Conservation (phyloP, 2,329 filamentous ascomycete genomes). For the Fusarium piperis region DNA sequence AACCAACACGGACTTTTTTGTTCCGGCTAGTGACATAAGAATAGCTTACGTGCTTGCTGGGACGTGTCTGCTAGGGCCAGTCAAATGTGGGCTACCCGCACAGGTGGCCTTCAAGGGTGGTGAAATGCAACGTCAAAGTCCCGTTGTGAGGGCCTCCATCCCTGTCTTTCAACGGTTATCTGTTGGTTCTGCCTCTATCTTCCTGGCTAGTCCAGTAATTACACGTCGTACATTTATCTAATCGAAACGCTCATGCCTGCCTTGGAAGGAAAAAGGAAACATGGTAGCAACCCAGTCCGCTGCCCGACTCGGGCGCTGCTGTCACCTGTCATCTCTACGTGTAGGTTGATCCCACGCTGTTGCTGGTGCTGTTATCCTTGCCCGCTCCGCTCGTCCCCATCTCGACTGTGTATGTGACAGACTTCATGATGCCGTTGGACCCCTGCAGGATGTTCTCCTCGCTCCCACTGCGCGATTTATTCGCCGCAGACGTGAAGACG, state of each 20-base stretch:
- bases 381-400: slow-evolving; percentile 44
- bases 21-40: not conserved
- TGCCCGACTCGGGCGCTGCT: not conserved
- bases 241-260: not conserved
- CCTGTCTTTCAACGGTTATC: not conserved
- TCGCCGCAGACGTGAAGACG: slow-evolving; percentile 40
- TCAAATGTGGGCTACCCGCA: not conserved
- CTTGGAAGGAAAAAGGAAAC: not conserved
- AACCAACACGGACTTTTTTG: not conserved
- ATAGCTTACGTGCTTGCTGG: not conserved
- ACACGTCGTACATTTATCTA: slow-evolving; percentile 1
- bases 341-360: not conserved
- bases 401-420: slow-evolving; percentile 53
- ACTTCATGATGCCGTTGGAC: slow-evolving; percentile 53
- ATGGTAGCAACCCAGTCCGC: not conserved
- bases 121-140: not conserved
- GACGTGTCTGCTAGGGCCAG: not conserved
- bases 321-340: not conserved
- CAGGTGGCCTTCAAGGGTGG: not conserved
- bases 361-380: not conserved
- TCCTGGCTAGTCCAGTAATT: slow-evolving; percentile 1
- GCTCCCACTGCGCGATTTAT: slow-evolving; percentile 44
- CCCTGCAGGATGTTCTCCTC: slow-evolving; percentile 52
- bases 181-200: not conserved
- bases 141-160: not conserved